Evolutionary conservation across 2,329 filamentous ascomycete species (phyloP).

Genomic region (Basipetospora chlamydospora): DNA sequence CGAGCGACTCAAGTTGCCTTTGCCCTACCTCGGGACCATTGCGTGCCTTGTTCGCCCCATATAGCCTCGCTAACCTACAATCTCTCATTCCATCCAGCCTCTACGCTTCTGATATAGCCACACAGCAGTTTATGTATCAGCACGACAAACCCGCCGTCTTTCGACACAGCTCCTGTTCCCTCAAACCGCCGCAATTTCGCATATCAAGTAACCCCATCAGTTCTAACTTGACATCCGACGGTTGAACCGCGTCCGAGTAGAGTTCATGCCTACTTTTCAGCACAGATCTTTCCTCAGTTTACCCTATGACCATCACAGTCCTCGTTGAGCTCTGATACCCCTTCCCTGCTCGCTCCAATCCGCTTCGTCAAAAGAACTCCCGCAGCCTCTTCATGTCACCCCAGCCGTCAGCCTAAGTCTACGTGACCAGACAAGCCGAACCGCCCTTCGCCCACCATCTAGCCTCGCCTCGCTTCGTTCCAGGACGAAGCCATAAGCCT

Average conservation of each 20-base stretch:
- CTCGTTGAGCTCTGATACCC: slow-evolving; percentile 40
- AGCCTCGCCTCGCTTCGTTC: not conserved
- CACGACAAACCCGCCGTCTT: slow-evolving; percentile 80
- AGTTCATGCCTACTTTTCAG: slow-evolving; percentile 45
- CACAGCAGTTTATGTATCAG: slow-evolving; percentile 91
- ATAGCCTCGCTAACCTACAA: no score
- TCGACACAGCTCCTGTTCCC: slow-evolving; percentile 72
- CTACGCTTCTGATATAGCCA: slow-evolving; percentile 17
- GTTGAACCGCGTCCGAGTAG: slow-evolving; percentile 46
- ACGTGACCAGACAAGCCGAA: slow-evolving; percentile 2
- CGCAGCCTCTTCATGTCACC: slow-evolving; percentile 22
- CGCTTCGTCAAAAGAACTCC: slow-evolving; percentile 19
- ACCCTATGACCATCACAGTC: slow-evolving; percentile 41
- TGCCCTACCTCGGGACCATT: no score
- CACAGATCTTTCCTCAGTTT: slow-evolving; percentile 31
- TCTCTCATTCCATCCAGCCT: not conserved
- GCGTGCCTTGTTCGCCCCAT: no score
- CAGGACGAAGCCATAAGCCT: slow-evolving; percentile 2
- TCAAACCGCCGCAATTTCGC: slow-evolving; percentile 95
- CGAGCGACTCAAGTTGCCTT: no score
- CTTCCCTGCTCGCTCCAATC: slow-evolving; percentile 21
- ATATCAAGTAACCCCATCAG: slow-evolving; percentile 90
- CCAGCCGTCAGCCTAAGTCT: slow-evolving; percentile 9
- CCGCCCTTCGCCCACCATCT: slow-evolving; percentile 7
- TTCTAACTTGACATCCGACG: slow-evolving; percentile 79